Evolutionary conservation across 345 rosid species (phyloP).

Genomic region (Salix udensis): DNA sequence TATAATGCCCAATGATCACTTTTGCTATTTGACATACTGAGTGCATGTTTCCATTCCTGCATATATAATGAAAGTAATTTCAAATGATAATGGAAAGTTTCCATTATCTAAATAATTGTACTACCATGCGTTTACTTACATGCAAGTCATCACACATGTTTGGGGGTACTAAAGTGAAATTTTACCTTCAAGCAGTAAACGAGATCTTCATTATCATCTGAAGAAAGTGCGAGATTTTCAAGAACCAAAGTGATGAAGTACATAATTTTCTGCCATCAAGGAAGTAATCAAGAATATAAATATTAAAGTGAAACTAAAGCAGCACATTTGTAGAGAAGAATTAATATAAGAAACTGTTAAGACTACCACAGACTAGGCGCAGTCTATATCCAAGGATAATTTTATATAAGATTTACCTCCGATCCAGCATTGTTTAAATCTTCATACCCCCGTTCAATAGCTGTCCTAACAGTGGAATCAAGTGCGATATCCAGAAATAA

Average conservation of each 20-base stretch:
- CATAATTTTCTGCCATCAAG: constrained; percentile 69
- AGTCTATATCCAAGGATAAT: not conserved
- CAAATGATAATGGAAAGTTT: not conserved
- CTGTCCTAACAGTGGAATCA: constrained; percentile 93
- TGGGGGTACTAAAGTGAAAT: not conserved
- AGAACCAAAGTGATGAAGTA: constrained; percentile 70
- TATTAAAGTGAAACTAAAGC: constrained; percentile 9
- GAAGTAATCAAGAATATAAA: constrained; percentile 17
- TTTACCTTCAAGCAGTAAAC: constrained; percentile 85
- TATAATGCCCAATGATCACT: constrained; percentile 76
- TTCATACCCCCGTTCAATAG: constrained; percentile 90
- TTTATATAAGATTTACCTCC: constrained; percentile 49
- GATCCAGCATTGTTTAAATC: constrained; percentile 74
- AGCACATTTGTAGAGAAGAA: not conserved
- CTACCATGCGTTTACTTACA: not conserved
- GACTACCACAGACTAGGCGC: not conserved
- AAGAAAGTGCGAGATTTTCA: constrained; percentile 89
- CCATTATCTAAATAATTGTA: constrained; percentile 6
- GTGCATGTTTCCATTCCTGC: constrained; percentile 84
- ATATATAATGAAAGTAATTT: constrained; percentile 16
- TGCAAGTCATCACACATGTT: not conserved
- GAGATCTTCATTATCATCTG: constrained; percentile 92
- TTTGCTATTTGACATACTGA: constrained; percentile 55
- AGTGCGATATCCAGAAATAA: constrained; percentile 88
- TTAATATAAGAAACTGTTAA: constrained; percentile 3